phyloP scores from a whole-genome alignment of 192 early-diverging fungal species.

The Borealophlyctis nickersoniae region DNA sequence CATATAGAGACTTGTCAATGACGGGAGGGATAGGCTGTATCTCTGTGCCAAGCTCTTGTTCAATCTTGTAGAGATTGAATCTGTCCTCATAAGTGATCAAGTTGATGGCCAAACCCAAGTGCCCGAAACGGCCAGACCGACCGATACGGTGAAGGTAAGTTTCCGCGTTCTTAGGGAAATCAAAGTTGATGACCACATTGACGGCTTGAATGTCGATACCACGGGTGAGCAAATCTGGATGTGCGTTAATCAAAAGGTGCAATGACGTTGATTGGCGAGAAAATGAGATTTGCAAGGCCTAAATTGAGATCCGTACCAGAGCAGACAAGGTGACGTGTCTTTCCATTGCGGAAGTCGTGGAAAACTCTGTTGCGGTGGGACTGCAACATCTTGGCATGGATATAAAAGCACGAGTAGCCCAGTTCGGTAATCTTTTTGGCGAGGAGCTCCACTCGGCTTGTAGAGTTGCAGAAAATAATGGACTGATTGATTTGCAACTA shows the following conservation, averaged over 20 bases:
- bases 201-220: conserved; percentile 99
- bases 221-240: conserved; percentile 85
- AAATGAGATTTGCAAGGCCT: background rate
- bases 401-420: conserved; percentile 99
- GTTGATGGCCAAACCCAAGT: conserved; percentile 96
- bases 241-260: conserved; percentile 8
- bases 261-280: background rate
- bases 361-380: conserved; percentile 98
- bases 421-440: conserved; percentile 99
- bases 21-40: conserved; percentile 96
- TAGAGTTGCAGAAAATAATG: conserved; percentile 99
- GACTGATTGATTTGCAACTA: conserved; percentile 99
- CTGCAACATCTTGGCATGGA: conserved; percentile 97
- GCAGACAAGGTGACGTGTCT: conserved; percentile 96
- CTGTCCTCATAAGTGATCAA: conserved; percentile 97
- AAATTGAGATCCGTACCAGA: conserved; percentile 59
- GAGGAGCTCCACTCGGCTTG: conserved; percentile 95
- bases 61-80: conserved; percentile 96
- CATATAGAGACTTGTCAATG: conserved; percentile 89
- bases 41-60: conserved; percentile 97
- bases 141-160: conserved; percentile 99
- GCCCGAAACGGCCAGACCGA: conserved; percentile 92
- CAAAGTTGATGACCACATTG: conserved; percentile 99
- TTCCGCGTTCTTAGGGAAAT: conserved; percentile 99
- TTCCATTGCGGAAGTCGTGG: conserved; percentile 98